These are phyloP conservation scores for Kwoniella europaea DNA, from an alignment of 768 basidiomycete species.

Conservation along the genomic window DNA sequence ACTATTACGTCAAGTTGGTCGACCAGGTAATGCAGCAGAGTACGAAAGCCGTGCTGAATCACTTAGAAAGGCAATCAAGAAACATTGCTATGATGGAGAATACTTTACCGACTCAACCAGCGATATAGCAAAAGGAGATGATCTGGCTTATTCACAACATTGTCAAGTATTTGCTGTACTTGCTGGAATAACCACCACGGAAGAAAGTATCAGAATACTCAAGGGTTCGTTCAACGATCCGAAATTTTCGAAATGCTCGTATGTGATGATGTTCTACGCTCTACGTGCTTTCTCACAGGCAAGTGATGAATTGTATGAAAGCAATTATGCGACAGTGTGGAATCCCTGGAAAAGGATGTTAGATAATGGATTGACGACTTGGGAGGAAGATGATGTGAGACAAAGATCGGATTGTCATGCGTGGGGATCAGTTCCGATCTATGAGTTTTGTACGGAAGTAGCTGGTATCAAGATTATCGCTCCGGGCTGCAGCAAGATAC, in stretches of 20 bases:
- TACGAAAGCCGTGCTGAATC: constrained; percentile 16
- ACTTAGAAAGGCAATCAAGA: constrained; percentile 21
- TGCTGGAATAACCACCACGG: constrained; percentile 12
- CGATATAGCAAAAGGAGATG: constrained; percentile 7
- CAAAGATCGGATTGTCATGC: constrained; percentile 44
- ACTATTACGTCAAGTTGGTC: constrained; percentile 23
- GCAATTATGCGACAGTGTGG: constrained; percentile 20
- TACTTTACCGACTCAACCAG: constrained; percentile 30
- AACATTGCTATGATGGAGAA: constrained; percentile 30
- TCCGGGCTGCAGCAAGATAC: constrained; percentile 27
- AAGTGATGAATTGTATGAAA: constrained; percentile 28
- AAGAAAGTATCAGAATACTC: constrained; percentile 14
- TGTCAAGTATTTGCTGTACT: constrained; percentile 29
- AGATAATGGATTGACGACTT: constrained; percentile 35
- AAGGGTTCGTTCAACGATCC: constrained; percentile 6
- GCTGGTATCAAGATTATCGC: constrained; percentile 33
- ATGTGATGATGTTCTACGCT: constrained; percentile 46
- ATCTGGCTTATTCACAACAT: constrained; percentile 27
- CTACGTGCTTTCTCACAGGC: constrained; percentile 37
- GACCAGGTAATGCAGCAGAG: constrained; percentile 24
- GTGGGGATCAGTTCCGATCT: constrained; percentile 39
- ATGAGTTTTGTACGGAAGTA: constrained; percentile 39
- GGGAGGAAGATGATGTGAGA: constrained; percentile 45
- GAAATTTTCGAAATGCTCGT: constrained; percentile 31
- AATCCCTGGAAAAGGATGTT: constrained; percentile 37